A percentile compares a stretch with the other conserved stretches of the same genome.
Evolutionary conservation across 2,329 filamentous ascomycete genomes (phyloP).

Genomic region (Teratosphaeria gauchensis): DNA sequence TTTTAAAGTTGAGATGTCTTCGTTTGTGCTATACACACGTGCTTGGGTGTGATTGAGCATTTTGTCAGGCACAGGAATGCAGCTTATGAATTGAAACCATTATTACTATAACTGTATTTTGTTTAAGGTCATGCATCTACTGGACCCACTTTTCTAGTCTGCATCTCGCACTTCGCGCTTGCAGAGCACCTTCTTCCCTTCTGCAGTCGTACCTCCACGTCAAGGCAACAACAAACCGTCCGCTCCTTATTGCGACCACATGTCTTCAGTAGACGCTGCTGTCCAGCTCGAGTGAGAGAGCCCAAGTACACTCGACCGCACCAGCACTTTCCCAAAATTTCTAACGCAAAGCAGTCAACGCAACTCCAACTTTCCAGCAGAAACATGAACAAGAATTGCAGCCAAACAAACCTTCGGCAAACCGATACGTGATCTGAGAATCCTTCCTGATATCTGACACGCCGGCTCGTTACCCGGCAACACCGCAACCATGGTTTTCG

Average conservation of each 20-base stretch:
- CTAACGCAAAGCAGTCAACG: background rate
- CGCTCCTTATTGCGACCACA: background rate
- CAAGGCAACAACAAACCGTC: background rate
- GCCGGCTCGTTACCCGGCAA: background rate
- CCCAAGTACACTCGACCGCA: background rate
- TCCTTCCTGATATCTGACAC: background rate
- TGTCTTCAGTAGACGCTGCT: background rate
- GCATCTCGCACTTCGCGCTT: background rate
- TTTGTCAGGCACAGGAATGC: background rate
- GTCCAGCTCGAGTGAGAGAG: background rate
- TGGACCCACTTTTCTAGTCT: background rate
- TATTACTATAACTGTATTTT: background rate
- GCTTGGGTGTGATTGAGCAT: background rate
- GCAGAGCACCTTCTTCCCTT: background rate
- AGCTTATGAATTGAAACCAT: background rate
- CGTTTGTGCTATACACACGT: background rate
- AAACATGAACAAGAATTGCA: background rate
- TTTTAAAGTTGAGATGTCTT: background rate
- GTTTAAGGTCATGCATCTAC: background rate
- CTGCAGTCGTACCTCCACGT: background rate
- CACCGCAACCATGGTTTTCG: conserved; percentile 19
- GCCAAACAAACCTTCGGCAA: background rate
- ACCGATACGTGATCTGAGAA: background rate
- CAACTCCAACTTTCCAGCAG: background rate
- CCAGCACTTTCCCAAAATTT: background rate